phyloP scores from a whole-genome alignment of 108 stramenopile genomes.

The Craspedostauros australis region DNA sequence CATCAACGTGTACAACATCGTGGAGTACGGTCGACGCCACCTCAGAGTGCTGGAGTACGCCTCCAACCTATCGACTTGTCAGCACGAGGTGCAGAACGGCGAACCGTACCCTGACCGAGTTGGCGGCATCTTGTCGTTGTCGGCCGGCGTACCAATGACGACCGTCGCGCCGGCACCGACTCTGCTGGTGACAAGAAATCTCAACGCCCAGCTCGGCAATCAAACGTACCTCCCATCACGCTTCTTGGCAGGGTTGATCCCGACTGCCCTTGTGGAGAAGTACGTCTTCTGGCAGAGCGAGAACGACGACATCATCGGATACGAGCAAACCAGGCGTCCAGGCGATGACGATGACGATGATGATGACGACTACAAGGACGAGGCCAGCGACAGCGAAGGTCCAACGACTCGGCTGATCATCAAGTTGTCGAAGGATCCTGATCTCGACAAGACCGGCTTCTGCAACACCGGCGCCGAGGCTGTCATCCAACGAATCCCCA shows the following conservation, averaged over 20 bases:
- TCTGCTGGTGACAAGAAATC: constrained; percentile 80
- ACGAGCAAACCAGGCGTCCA: constrained; percentile 45
- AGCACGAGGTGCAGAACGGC: constrained; percentile 83
- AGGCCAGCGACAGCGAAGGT: constrained; percentile 35
- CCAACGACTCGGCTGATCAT: constrained; percentile 68
- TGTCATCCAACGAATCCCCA: constrained; percentile 66
- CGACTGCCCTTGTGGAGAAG: constrained; percentile 86
- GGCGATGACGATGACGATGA: constrained; percentile 42
- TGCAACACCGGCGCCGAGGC: constrained; percentile 85
- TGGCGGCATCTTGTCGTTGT: constrained; percentile 77
- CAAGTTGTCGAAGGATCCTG: constrained; percentile 56
- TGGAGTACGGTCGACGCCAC: constrained; percentile 93
- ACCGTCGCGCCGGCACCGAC: constrained; percentile 72
- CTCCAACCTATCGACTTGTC: constrained; percentile 82
- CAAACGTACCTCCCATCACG: constrained; percentile 84
- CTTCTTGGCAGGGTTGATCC: constrained; percentile 88
- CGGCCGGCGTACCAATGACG: constrained; percentile 86
- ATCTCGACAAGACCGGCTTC: constrained; percentile 82
- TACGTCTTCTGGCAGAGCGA: constrained; percentile 97
- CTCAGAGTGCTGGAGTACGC: constrained; percentile 91
- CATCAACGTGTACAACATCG: constrained; percentile 92
- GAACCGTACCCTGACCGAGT: constrained; percentile 89
- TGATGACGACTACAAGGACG: constrained; percentile 18
- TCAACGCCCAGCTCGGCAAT: constrained; percentile 74
- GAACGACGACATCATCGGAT: constrained; percentile 86